These are phyloP conservation scores for Nakazawaea ishiwadae DNA, from an alignment of 805 yeast species.

Conservation along the genomic window DNA sequence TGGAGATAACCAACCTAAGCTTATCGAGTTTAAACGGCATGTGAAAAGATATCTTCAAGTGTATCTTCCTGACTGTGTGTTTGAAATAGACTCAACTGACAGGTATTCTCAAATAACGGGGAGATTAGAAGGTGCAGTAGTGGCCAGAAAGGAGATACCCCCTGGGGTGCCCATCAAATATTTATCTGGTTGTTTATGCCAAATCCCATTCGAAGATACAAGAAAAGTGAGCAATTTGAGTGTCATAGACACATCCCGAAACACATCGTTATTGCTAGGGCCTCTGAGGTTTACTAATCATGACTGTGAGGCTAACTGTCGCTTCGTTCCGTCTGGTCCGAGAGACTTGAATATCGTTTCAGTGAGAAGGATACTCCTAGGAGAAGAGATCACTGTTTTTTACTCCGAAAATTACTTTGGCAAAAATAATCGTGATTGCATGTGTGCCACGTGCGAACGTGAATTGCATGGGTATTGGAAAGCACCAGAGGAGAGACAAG, in stretches of 20 bases:
- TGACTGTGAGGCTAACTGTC: slow-evolving; percentile 39
- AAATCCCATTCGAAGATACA: slow-evolving; percentile 28
- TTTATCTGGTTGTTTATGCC: slow-evolving; percentile 33
- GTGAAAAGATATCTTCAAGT: slow-evolving; percentile 30
- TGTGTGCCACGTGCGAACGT: slow-evolving; percentile 39
- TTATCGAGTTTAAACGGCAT: slow-evolving; percentile 30
- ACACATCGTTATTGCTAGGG: slow-evolving; percentile 39
- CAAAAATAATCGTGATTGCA: slow-evolving; percentile 33
- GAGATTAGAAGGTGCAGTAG: slow-evolving; percentile 31
- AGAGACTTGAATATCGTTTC: slow-evolving; percentile 29
- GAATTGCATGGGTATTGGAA: slow-evolving; percentile 1
- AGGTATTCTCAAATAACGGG: slow-evolving; percentile 24
- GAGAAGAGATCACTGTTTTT: slow-evolving; percentile 43
- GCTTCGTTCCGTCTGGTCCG: slow-evolving; percentile 24
- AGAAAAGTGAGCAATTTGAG: slow-evolving; percentile 30
- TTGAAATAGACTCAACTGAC: slow-evolving; percentile 37
- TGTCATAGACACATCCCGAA: slow-evolving; percentile 32
- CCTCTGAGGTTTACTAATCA: slow-evolving; percentile 46
- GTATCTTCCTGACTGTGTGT: slow-evolving; percentile 32
- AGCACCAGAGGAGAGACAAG: not conserved
- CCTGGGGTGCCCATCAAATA: slow-evolving; percentile 28
- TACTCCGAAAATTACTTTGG: slow-evolving; percentile 42
- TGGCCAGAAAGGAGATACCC: slow-evolving; percentile 27
- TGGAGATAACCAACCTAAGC: slow-evolving; percentile 15
- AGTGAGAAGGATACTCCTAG: slow-evolving; percentile 27